These are phyloP conservation scores for Calophaca sinica DNA, from an alignment of 306 rosid genomes.

Conservation along the genomic window DNA sequence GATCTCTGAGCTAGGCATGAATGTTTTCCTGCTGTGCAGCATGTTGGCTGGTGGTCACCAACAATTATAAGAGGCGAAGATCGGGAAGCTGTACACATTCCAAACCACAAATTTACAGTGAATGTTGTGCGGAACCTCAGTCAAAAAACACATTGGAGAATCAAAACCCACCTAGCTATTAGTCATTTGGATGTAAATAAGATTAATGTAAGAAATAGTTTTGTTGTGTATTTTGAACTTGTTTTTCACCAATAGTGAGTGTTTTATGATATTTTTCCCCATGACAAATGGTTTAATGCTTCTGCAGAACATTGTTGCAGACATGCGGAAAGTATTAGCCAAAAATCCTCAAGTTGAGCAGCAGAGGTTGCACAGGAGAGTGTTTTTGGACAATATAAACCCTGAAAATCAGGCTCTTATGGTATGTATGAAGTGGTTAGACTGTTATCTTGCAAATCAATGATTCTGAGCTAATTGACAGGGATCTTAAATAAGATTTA, in stretches of 20 bases:
- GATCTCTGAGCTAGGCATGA: slow-evolving; percentile 35
- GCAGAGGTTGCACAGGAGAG: slow-evolving; percentile 95
- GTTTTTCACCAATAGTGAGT: slow-evolving; percentile 32
- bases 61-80: slow-evolving; percentile 96
- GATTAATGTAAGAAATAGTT: slow-evolving; percentile 72
- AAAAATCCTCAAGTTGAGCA: slow-evolving; percentile 97
- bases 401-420: slow-evolving; percentile 89
- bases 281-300: slow-evolving; percentile 42
- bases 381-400: slow-evolving; percentile 81
- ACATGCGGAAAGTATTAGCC: slow-evolving; percentile 95
- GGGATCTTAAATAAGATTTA: slow-evolving; percentile 37
- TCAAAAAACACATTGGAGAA: slow-evolving; percentile 98
- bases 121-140: slow-evolving; percentile 87
- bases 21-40: slow-evolving; percentile 63
- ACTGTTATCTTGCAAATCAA: neutral
- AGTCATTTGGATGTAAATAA: slow-evolving; percentile 93
- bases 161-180: slow-evolving; percentile 90
- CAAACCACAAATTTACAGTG: slow-evolving; percentile 94
- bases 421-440: slow-evolving; percentile 66
- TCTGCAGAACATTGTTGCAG: slow-evolving; percentile 90
- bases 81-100: slow-evolving; percentile 97
- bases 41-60: slow-evolving; percentile 99
- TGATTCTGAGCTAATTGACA: slow-evolving; percentile 30
- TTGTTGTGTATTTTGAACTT: slow-evolving; percentile 15
- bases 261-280: slow-evolving; percentile 23